Percentiles rank a stretch among this genome's conserved stretches.
Evolutionary conservation across 371 early-diverging fungal species (phyloP).

Genomic region (Umbelopsis sp.): DNA sequence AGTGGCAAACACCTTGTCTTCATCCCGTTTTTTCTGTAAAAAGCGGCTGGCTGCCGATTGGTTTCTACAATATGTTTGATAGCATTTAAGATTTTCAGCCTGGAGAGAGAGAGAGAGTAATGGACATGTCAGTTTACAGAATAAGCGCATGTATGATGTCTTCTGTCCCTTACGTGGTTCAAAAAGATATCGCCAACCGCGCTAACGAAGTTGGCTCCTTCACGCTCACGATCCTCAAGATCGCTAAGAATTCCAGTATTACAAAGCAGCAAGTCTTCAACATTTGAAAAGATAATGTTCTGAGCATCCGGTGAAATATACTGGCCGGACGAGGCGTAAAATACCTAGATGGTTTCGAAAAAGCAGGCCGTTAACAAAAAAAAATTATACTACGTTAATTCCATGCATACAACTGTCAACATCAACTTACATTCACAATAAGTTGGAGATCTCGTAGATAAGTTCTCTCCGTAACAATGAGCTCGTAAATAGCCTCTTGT

Average conservation of each 20-base stretch:
- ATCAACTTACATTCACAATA: slow-evolving; percentile 67
- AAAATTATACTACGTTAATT: background rate
- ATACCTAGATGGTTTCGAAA: slow-evolving; percentile 35
- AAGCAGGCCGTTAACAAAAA: no score
- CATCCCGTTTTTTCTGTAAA: slow-evolving; percentile 62
- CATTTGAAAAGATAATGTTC: slow-evolving; percentile 64
- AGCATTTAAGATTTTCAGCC: slow-evolving; percentile 60
- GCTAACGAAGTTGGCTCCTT: slow-evolving; percentile 53
- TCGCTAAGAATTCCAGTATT: slow-evolving; percentile 76
- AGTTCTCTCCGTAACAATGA: slow-evolving; percentile 82
- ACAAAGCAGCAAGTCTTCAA: slow-evolving; percentile 70
- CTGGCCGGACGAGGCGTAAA: slow-evolving; percentile 51
- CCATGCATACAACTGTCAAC: background rate
- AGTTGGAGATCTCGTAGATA: slow-evolving; percentile 85
- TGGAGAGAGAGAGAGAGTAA: slow-evolving; percentile 11
- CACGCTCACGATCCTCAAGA: slow-evolving; percentile 62
- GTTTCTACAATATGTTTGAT: slow-evolving; percentile 71
- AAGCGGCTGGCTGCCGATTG: slow-evolving; percentile 65
- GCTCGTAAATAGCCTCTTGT: slow-evolving; percentile 89
- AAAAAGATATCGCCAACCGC: slow-evolving; percentile 66
- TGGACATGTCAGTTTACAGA: background rate
- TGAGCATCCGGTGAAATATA: slow-evolving; percentile 44
- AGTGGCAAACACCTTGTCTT: slow-evolving; percentile 58
- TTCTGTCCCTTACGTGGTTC: slow-evolving; percentile 47
- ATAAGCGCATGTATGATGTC: background rate